Evolutionary conservation across 306 rosid species (phyloP), one percentile per base, ranked within the genome.

Genomic region (Aeschynomene evenia): DNA sequence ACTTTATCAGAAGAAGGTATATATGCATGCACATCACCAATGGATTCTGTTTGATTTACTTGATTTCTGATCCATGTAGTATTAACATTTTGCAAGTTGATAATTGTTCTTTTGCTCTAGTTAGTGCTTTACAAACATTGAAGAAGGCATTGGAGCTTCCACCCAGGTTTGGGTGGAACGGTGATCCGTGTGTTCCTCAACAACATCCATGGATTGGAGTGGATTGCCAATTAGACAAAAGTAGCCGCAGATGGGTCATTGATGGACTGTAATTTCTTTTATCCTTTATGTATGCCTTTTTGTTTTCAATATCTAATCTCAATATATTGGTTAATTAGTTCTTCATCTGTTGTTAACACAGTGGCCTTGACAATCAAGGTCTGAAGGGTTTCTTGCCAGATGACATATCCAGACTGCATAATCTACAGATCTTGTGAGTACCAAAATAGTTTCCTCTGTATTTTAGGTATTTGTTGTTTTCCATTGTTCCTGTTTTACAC

Each of bases 121-220:
- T 91, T 69, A 65, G 57, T 65, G 95, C 90, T 52, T 79, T 88
- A 71, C 92, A 73, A 64, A 57, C 73, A 61, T 65, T 86, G 77
- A 91, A 86, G 87, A 63, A 15, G 49, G 70, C 92, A 28, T 68
- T 91, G 84, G 90, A 84, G 15, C 95, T 91, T 68, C 97, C 97
- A 15, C 74, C 77, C 52, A 86, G 95, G 52, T 70, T 88, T 29
- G 95, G 97, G 21, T 91, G 97, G 97, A 88, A 91, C 59, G 97
- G 97, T 28, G 97, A 91, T 88, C 97, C 95, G 1, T 91, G 97
- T 31, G 92, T 85, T 75, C 97, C 97, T 63, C 91, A 87, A 65
- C 85, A 91, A 56, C 97, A 88, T 76, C 97, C 97, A 16, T 91
- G 95, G 95, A 85, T 77, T 51, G 97, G 97, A 75, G 90, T 85